Evolutionary conservation across 2,329 filamentous ascomycete species (phyloP), one percentile per base, ranked within the genome.

Genomic region (Escovopsis sp.): DNA sequence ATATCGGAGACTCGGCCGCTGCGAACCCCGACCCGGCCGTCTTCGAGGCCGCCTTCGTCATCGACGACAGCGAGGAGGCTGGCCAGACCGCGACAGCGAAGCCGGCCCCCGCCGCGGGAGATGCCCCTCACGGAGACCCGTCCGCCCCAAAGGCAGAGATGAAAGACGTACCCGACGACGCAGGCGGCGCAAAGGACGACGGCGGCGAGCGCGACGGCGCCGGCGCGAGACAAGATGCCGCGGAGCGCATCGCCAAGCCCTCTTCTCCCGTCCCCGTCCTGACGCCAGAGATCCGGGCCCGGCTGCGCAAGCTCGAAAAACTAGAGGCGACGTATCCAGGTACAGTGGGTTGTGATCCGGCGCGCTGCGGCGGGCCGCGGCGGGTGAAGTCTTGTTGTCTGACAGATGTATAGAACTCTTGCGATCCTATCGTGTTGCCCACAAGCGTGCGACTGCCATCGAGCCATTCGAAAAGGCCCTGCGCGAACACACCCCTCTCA

Each of bases 391-490:
- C 23, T n/a, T n/a, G n/a, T 11, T 18, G 23, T 11, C 33, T 41
- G 33, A 50, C 37, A 38, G 30, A 38, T 6, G 11, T 39, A 40
- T 42, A 86, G 89, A 96, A 55, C 70, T 98, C 1, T 69, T 96
- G 40, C 82, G 86, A 44, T 94, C 89, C 8, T 98, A 98, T 62
- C 78, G 87, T 47, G 80, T 88, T 49, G 91, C 91, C 15, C 89
- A 98, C 65, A 77, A 84, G 44, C 80, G 87, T 41, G 85, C 88
- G 36, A 77, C 83, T 11, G 77, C 83, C 3, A 93, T 96, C 54
- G 91, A 96, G 56, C 83, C 86, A 0, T 98, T 98, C 59, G 91
- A 98, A 63, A 81, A 85, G 43, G 80, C 83, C 1, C 70, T 98
- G 7, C 85, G 86, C 53, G 91, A 98, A 58, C 85, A 94, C 53